Percentiles rank a stretch among this genome's conserved stretches.
These are phyloP conservation scores for Globisporangium middletonii DNA, from an alignment of 352 stramenopile genomes.

Conservation along the genomic window DNA sequence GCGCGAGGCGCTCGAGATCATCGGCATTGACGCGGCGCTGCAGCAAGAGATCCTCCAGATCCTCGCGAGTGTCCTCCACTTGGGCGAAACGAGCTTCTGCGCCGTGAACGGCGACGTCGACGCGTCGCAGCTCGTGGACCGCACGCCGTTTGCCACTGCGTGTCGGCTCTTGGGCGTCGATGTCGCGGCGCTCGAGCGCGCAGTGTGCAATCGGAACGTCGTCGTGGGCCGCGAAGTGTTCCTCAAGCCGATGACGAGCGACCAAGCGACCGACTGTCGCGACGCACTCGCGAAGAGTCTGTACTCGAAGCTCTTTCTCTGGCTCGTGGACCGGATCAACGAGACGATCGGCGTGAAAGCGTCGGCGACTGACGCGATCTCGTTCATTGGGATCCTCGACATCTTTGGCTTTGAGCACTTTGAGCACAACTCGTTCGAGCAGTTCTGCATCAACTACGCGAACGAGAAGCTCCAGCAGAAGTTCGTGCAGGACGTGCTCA, in stretches of 20 bases:
- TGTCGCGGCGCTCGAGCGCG: slow-evolving; percentile 47
- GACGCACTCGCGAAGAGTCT: slow-evolving; percentile 95
- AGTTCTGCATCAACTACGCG: slow-evolving; percentile 92
- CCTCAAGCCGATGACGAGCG: slow-evolving; percentile 76
- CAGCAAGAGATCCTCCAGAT: slow-evolving; percentile 88
- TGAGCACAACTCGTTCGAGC: slow-evolving; percentile 92
- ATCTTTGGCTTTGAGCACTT: slow-evolving; percentile 96
- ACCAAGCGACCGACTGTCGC: slow-evolving; percentile 77
- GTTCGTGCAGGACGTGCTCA: slow-evolving; percentile 89
- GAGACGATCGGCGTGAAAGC: slow-evolving; percentile 76
- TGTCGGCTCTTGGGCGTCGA: slow-evolving; percentile 57
- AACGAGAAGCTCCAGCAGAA: slow-evolving; percentile 93
- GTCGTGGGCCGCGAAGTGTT: slow-evolving; percentile 80
- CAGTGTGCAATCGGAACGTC: slow-evolving; percentile 77
- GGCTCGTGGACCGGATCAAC: slow-evolving; percentile 94
- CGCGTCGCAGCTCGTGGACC: slow-evolving; percentile 51
- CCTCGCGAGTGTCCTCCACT: slow-evolving; percentile 86
- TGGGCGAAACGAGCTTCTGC: slow-evolving; percentile 90
- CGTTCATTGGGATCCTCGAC: slow-evolving; percentile 91
- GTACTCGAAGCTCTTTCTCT: slow-evolving; percentile 94
- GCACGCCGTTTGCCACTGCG: slow-evolving; percentile 48
- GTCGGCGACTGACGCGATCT: slow-evolving; percentile 16
- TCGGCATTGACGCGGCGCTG: slow-evolving; percentile 79
- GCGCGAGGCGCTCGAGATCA: slow-evolving; percentile 78
- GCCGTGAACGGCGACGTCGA: slow-evolving; percentile 73